Percentiles rank a stretch among this genome's conserved stretches.
Conservation (phyloP, 2,329 filamentous ascomycete genomes). For the Fusarium marasasianum region DNA sequence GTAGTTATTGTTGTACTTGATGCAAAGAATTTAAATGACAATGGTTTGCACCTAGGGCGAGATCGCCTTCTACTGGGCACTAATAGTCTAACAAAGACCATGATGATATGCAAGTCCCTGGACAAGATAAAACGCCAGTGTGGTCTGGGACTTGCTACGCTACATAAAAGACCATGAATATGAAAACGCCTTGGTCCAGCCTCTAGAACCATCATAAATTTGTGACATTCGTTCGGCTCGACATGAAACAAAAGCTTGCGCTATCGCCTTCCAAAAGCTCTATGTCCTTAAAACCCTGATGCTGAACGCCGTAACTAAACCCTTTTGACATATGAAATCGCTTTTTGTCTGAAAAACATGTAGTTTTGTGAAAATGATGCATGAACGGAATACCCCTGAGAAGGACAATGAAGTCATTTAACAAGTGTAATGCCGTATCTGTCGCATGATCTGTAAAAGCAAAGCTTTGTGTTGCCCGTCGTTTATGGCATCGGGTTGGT, state of each 20-base stretch:
- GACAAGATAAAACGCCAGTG: not conserved
- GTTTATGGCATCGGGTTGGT: conserved; percentile 40
- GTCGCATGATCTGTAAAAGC: not conserved
- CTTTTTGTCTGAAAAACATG: conserved; percentile 12
- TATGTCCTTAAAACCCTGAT: conserved; percentile 10
- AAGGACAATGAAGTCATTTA: not conserved
- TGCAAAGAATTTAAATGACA: not conserved
- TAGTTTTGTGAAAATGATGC: conserved; percentile 12
- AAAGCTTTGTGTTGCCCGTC: not conserved
- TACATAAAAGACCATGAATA: conserved; percentile 3
- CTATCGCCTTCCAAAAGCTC: conserved; percentile 3
- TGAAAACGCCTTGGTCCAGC: not conserved
- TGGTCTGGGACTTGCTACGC: not conserved
- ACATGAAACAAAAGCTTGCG: conserved; percentile 16
- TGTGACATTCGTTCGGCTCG: not conserved
- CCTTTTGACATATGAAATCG: conserved; percentile 6
- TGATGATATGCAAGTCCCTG: not conserved
- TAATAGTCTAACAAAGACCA: conserved; percentile 3
- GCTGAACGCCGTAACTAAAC: conserved; percentile 13
- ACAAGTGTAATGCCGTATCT: not conserved
- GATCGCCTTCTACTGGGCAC: conserved; percentile 13
- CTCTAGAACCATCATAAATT: not conserved
- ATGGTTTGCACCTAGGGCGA: conserved; percentile 10
- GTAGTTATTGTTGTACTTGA: not conserved
- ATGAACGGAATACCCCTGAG: not conserved